A percentile compares a stretch with the other conserved stretches of the same genome.
These are phyloP conservation scores for Neurospora crassa DNA, from an alignment of 2,329 filamentous ascomycete species.

Conservation along the genomic window DNA sequence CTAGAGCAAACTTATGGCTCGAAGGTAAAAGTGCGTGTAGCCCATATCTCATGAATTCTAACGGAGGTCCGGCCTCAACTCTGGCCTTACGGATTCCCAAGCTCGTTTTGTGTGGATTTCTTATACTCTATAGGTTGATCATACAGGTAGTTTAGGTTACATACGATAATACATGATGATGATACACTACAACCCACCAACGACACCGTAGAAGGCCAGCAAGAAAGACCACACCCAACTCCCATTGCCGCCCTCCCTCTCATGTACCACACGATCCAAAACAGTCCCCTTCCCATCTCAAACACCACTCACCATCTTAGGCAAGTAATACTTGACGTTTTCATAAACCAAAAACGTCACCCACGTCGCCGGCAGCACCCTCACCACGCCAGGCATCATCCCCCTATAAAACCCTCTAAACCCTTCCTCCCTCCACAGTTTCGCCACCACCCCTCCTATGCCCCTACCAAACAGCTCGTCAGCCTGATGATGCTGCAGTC, in stretches of 20 bases:
- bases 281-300: neutral
- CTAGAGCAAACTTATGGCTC: too few species aligned
- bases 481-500: conserved; percentile 83
- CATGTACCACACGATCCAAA: neutral
- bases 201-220: neutral
- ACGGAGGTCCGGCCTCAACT: too few species aligned
- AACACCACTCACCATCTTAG: conserved; percentile 25
- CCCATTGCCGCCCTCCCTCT: neutral
- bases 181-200: neutral
- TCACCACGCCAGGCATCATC: conserved; percentile 75
- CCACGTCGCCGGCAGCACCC: conserved; percentile 90
- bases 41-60: too few species aligned
- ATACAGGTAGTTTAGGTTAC: neutral
- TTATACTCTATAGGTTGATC: too few species aligned
- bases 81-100: too few species aligned
- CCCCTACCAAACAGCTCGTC: conserved; percentile 64
- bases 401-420: conserved; percentile 83
- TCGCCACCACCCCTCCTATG: conserved; percentile 56
- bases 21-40: too few species aligned
- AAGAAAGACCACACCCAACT: neutral
- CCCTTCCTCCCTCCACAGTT: conserved; percentile 74
- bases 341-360: conserved; percentile 97
- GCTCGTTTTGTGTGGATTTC: too few species aligned
- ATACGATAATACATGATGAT: neutral
- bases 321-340: conserved; percentile 70